Evolutionary conservation across 176 grass and related monocot genomes (phyloP).

Genomic region (Elymus sibiricus): DNA sequence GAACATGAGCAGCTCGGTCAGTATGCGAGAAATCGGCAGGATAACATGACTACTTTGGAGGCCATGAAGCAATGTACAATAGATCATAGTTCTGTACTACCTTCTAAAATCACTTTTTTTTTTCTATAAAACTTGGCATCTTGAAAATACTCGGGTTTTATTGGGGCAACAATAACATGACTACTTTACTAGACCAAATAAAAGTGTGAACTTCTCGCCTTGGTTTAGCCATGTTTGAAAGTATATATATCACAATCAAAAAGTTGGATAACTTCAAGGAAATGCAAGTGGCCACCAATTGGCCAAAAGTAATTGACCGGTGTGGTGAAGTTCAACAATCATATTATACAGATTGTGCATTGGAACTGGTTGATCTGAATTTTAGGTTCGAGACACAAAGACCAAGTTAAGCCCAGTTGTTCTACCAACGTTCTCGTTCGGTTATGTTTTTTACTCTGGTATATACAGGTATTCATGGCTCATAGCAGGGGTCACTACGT

Average conservation of each 20-base stretch:
- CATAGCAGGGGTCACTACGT: background rate
- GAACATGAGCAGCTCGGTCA: background rate
- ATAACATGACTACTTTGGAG: background rate
- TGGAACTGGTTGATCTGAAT: background rate
- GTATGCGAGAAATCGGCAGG: background rate
- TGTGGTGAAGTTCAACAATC: background rate
- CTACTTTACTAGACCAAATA: background rate
- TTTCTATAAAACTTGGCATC: background rate
- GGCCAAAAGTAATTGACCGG: background rate
- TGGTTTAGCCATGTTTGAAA: background rate
- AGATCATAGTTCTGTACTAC: background rate
- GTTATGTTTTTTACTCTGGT: background rate
- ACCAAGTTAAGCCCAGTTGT: background rate
- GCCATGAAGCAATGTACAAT: background rate
- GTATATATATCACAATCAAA: background rate
- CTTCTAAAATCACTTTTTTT: background rate
- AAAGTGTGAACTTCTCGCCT: background rate
- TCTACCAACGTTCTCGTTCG: background rate
- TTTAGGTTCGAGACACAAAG: background rate
- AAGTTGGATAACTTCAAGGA: background rate
- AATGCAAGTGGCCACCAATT: background rate
- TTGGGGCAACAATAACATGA: background rate
- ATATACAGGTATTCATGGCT: background rate
- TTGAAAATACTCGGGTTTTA: background rate
- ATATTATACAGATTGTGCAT: background rate